phyloP scores from a whole-genome alignment of 805 yeast species.

The Yarrowia osloensis region DNA sequence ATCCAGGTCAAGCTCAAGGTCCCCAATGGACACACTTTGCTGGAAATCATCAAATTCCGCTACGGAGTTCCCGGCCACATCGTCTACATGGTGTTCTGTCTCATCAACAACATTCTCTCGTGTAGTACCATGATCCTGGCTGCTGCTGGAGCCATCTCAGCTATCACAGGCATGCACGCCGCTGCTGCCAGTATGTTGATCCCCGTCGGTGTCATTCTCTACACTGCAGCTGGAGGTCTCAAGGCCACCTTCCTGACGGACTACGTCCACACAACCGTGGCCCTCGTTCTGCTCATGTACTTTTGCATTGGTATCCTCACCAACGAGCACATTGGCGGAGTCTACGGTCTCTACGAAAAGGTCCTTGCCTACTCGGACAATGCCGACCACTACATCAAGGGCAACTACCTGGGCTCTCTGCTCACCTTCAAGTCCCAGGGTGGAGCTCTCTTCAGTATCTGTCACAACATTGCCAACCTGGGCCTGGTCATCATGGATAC shows the following conservation, averaged over 20 bases:
- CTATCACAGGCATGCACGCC: slow-evolving; percentile 50
- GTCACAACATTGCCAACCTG: slow-evolving; percentile 33
- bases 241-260: slow-evolving; percentile 57
- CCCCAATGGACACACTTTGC: slow-evolving; percentile 78
- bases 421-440: slow-evolving; percentile 49
- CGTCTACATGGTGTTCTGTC: slow-evolving; percentile 32
- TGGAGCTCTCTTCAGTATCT: slow-evolving; percentile 31
- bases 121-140: slow-evolving; percentile 48
- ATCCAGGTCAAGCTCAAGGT: slow-evolving; percentile 77
- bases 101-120: slow-evolving; percentile 37
- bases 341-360: slow-evolving; percentile 49
- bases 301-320: slow-evolving; percentile 43
- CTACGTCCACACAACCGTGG: slow-evolving; percentile 53
- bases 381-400: slow-evolving; percentile 34
- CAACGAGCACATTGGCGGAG: slow-evolving; percentile 49
- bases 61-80: slow-evolving; percentile 64
- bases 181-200: slow-evolving; percentile 52
- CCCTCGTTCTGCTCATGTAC: slow-evolving; percentile 35
- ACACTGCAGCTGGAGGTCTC: slow-evolving; percentile 55
- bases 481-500: slow-evolving; percentile 40
- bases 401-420: slow-evolving; percentile 41
- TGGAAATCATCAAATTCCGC: slow-evolving; percentile 70
- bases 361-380: slow-evolving; percentile 47
- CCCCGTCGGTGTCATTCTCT: slow-evolving; percentile 54
- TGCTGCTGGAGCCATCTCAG: slow-evolving; percentile 49